Evolutionary conservation across 139 green algal species (phyloP), one percentile per base, ranked within the genome.

Genomic region (Gonium pectorale): DNA sequence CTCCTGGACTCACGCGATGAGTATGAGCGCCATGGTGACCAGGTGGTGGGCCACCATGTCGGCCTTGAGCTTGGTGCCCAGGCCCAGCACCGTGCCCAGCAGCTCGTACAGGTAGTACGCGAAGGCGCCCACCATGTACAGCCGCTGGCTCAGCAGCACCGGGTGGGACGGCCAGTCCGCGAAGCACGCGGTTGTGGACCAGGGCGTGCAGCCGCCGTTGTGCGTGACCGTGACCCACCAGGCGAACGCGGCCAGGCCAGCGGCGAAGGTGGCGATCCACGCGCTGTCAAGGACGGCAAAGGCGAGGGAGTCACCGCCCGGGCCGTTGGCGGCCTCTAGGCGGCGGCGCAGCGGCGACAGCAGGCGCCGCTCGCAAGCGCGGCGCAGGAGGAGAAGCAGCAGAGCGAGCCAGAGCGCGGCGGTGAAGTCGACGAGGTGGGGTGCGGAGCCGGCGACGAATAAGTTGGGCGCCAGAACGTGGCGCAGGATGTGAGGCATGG

Each of bases 21-120:
- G 33, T 75, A 92, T 90, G 46, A 94, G 88, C 13, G 49, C 49
- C 86, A 92, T 89, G 43, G 88, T 91, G 2, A 88, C 86, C 11
- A 91, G 1, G 62, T 94, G 90, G 69, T 94, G 90, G 31, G 89
- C 59, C 17, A 92, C 35, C 90, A 94, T 94, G 54, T 94, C 90
- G 4, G 51, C 26, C 70, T 88, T 89, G 15, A 92, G 81, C 31
- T 79, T 49, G 33, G 86, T 85, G 35, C 87, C 87, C 15, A 89
- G 46, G 17, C 87, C 79, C n/a, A 92, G 24, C 1, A 71, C 51
- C 1, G 82, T 91, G 33, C 90, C 88, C 8, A 91, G 35, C 67
- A 92, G 87, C 70, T 93, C 90, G 51, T 90, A 90, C 17, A 86
- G 54, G 66, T 93, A 93, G 80, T 88, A 90, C 5, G 87, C 88